These are phyloP conservation scores for Mucor circinelloides DNA, from an alignment of 371 early-diverging fungal genomes.

Conservation along the genomic window DNA sequence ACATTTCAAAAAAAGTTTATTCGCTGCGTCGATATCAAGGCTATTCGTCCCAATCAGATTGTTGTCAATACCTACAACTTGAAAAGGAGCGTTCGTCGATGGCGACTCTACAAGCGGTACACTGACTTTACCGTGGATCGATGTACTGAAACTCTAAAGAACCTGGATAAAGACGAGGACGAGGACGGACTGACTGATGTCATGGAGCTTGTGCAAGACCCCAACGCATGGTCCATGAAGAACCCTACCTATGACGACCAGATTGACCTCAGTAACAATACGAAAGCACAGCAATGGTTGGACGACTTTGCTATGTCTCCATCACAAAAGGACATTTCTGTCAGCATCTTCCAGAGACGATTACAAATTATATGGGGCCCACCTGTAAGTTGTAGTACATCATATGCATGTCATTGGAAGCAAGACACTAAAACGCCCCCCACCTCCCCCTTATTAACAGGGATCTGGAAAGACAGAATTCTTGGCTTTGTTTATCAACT, in stretches of 20 bases:
- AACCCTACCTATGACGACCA: background rate
- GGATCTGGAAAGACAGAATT: conserved; percentile 67
- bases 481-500: conserved; percentile 49
- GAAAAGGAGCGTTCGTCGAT: background rate
- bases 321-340: conserved; percentile 55
- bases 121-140: conserved; percentile 29
- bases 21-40: conserved; percentile 10
- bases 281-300: conserved; percentile 28
- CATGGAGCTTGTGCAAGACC: conserved; percentile 24
- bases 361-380: conserved; percentile 66
- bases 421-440: background rate
- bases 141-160: conserved; percentile 15
- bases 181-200: background rate
- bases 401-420: no score
- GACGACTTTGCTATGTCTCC: conserved; percentile 56
- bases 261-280: background rate
- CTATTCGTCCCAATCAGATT: background rate
- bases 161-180: conserved; percentile 17
- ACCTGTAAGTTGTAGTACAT: conserved; percentile 50
- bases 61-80: background rate
- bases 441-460: conserved; percentile 18
- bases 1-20: conserved; percentile 10
- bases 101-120: conserved; percentile 32
- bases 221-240: conserved; percentile 30
- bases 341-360: conserved; percentile 35